phyloP scores from a whole-genome alignment of 768 basidiomycete species.

The Tricholoma terreum region DNA sequence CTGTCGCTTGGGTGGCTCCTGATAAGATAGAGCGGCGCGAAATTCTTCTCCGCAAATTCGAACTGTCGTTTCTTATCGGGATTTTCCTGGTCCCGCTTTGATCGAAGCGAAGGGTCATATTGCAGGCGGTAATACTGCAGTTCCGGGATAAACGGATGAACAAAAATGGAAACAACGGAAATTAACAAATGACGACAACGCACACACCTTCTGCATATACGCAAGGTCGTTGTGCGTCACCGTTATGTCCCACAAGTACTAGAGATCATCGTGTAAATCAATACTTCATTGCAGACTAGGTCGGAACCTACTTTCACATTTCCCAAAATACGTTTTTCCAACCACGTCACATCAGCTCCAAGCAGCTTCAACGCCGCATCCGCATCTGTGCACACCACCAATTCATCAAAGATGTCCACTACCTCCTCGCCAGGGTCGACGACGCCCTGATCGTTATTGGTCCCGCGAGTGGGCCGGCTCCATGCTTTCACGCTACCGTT shows the following conservation, averaged over 20 bases:
- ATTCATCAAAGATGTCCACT: slow-evolving; percentile 23
- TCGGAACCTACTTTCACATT: slow-evolving; percentile 24
- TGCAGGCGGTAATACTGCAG: slow-evolving; percentile 38
- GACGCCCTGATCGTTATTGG: slow-evolving; percentile 24
- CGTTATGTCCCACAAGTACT: slow-evolving; percentile 44
- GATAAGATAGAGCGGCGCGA: slow-evolving; percentile 45
- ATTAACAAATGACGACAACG: neutral
- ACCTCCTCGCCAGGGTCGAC: slow-evolving; percentile 25
- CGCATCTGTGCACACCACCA: slow-evolving; percentile 28
- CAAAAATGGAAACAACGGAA: neutral
- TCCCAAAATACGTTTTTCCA: slow-evolving; percentile 28
- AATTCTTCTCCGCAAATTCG: slow-evolving; percentile 37
- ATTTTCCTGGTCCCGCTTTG: slow-evolving; percentile 23
- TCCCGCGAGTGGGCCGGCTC: slow-evolving; percentile 26
- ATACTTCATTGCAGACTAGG: neutral
- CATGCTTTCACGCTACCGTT: slow-evolving; percentile 21
- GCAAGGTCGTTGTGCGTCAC: slow-evolving; percentile 47
- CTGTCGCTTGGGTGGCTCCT: slow-evolving; percentile 41
- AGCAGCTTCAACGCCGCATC: slow-evolving; percentile 24
- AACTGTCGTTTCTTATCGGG: slow-evolving; percentile 25
- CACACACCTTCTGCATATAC: slow-evolving; percentile 44
- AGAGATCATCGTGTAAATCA: neutral
- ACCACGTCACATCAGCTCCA: slow-evolving; percentile 23
- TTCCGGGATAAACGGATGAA: neutral
- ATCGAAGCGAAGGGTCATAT: slow-evolving; percentile 32